A percentile compares a stretch with the other conserved stretches of the same genome.
Evolutionary conservation across 495 filamentous ascomycete species (phyloP).

Genomic region (Aspergillus homomorphus): DNA sequence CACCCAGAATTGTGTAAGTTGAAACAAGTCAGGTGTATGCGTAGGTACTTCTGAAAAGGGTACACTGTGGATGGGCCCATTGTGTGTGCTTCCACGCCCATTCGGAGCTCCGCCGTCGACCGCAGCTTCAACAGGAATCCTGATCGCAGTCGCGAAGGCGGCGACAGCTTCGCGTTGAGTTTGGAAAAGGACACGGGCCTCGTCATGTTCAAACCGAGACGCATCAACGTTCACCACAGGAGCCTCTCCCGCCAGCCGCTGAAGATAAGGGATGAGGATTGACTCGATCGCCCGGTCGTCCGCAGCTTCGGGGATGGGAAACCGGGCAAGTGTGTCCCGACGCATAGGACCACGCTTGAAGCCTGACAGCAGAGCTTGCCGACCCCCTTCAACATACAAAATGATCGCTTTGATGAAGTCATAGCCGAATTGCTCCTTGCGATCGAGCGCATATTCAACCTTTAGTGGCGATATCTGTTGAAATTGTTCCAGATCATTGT

Average conservation of each 20-base stretch:
- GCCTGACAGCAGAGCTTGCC: slow-evolving; percentile 49
- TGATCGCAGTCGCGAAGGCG: slow-evolving; percentile 54
- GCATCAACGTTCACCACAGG: slow-evolving; percentile 57
- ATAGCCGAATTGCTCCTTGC: slow-evolving; percentile 52
- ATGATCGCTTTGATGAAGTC: slow-evolving; percentile 65
- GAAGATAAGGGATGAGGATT: slow-evolving; percentile 58
- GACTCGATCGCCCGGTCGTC: slow-evolving; percentile 51
- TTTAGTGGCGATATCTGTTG: slow-evolving; percentile 47
- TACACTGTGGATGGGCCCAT: slow-evolving; percentile 19
- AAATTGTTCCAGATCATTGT: slow-evolving; percentile 37
- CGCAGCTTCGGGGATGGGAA: slow-evolving; percentile 52
- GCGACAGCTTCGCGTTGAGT: slow-evolving; percentile 55
- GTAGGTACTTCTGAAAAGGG: slow-evolving; percentile 23
- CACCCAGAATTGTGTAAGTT: slow-evolving; percentile 57
- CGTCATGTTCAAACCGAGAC: slow-evolving; percentile 57
- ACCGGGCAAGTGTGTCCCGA: slow-evolving; percentile 37
- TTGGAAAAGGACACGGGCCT: slow-evolving; percentile 47
- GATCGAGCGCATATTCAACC: slow-evolving; percentile 42
- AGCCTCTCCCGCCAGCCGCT: slow-evolving; percentile 42
- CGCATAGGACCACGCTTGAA: slow-evolving; percentile 46
- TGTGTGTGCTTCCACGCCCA: slow-evolving; percentile 34
- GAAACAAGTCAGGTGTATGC: slow-evolving; percentile 35
- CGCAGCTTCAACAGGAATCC: slow-evolving; percentile 50
- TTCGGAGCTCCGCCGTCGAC: slow-evolving; percentile 3
- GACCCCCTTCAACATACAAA: slow-evolving; percentile 59